Base-by-base conservation (phyloP, 2,329 filamentous ascomycete species). In the Berkeleyomyces basicola region DNA sequence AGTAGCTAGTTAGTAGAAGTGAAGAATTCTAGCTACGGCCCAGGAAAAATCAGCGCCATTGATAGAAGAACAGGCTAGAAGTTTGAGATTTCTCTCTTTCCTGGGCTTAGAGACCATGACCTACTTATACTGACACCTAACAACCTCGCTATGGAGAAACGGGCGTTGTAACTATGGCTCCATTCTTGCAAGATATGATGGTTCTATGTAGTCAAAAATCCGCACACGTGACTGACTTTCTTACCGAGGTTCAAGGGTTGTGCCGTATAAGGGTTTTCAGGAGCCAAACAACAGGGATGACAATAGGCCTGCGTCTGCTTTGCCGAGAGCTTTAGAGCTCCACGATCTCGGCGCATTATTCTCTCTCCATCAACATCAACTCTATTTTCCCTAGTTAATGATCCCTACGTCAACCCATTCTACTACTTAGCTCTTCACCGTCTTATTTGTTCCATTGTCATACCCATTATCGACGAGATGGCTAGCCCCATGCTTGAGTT, bases 401-500 rank as follows among this genome's bases (percentile, higher is more conserved):
- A 53, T 36, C 14, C 23, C 4, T 31, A 51, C 23, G 37, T 10
- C 10, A n/a, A 16, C 36, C 33, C 10, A 2, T 4, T 36, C 49
- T 53, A 14, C 23, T 53, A 10, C 37, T 36, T 6, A 3, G 5
- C 42, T 37, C 3, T 31, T 10, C 10, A 10, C 23, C 33, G 47
- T 5, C 7, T 51, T 7, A n/a, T n/a, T 31, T 51, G 47, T 11
- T 23, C 1, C 23, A 23, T 31, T 7, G 16, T 31, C 7, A 58
- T 33, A n/a, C 5, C n/a, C 3, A 7, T 9, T 33, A 9, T 59
- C 53, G 65, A 66, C 66, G 68, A 65, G 63, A 77, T 77, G 75
- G 74, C 75, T 73, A 77, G 78, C 71, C 60, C 66, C 70, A 96
- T 97, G 90, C 85, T 97, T 69, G 90, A 96, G 75, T 97, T 88